Evolutionary conservation across 2,329 filamentous ascomycete species (phyloP).

Genomic region (Diaporthe sp.): DNA sequence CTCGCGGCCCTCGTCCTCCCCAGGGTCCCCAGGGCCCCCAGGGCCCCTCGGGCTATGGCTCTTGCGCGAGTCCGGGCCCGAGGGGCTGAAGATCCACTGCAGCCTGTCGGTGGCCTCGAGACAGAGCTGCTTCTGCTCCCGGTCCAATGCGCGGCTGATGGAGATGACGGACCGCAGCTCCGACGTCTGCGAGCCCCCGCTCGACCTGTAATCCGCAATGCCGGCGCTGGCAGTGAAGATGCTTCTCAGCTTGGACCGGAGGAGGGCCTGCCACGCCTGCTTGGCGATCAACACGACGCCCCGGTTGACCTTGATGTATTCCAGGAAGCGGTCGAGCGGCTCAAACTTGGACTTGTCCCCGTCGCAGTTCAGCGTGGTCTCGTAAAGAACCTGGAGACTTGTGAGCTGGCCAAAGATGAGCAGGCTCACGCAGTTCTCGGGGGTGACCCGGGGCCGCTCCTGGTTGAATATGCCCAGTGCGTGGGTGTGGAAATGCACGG

Average conservation of each 20-base stretch:
- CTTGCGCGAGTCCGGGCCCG: background rate
- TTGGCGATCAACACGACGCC: conserved; percentile 57
- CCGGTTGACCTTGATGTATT: conserved; percentile 58
- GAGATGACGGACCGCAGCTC: conserved; percentile 32
- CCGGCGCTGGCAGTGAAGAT: conserved; percentile 43
- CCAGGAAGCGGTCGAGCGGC: conserved; percentile 55
- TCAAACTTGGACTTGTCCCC: conserved; percentile 53
- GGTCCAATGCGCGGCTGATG: conserved; percentile 23
- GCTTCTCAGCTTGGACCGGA: conserved; percentile 51
- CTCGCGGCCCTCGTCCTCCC: background rate
- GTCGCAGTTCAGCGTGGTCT: conserved; percentile 55
- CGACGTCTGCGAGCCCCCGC: conserved; percentile 12
- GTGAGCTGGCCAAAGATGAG: conserved; percentile 61
- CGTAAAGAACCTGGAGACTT: conserved; percentile 63
- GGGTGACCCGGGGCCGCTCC: conserved; percentile 48
- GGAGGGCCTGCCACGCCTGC: conserved; percentile 52
- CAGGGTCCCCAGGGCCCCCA: no score
- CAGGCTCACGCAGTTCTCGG: conserved; percentile 54
- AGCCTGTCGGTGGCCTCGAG: conserved; percentile 33
- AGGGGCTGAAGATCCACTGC: conserved; percentile 32
- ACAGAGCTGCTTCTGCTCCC: conserved; percentile 33
- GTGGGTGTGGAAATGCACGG: conserved; percentile 61
- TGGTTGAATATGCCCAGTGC: conserved; percentile 56
- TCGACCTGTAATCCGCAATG: background rate
- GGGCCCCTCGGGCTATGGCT: background rate